These are phyloP conservation scores for Noccaea caerulescens DNA, from an alignment of 345 rosid genomes.

Conservation along the genomic window DNA sequence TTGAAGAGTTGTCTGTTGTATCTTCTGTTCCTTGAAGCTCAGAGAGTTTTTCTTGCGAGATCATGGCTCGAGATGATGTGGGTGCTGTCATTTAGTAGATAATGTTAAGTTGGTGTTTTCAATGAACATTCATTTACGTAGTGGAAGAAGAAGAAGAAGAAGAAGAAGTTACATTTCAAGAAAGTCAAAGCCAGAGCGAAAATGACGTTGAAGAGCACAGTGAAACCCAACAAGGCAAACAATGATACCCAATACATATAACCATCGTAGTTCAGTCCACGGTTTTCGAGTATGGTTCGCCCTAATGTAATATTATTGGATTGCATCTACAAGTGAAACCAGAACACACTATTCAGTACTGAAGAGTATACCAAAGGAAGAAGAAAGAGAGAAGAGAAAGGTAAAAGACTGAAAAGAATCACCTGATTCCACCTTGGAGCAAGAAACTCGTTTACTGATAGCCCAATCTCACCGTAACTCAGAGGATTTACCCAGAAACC, in stretches of 20 bases:
- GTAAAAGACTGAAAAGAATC: not conserved
- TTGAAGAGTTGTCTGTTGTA: constrained; percentile 24
- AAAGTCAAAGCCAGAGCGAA: constrained; percentile 57
- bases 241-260: constrained; percentile 82
- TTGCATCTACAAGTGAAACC: constrained; percentile 31
- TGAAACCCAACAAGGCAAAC: constrained; percentile 57
- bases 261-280: constrained; percentile 51
- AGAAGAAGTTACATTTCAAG: constrained; percentile 53
- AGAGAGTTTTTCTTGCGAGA: constrained; percentile 62
- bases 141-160: constrained; percentile 21
- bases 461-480: constrained; percentile 79
- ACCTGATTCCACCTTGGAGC: constrained; percentile 68
- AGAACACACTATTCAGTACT: constrained; percentile 10
- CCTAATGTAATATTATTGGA: constrained; percentile 47
- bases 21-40: constrained; percentile 52
- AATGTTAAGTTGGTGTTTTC: not conserved
- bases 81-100: constrained; percentile 59
- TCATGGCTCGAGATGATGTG: constrained; percentile 65
- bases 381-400: constrained; percentile 19
- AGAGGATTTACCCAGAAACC: constrained; percentile 83
- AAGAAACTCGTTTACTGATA: constrained; percentile 69
- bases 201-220: constrained; percentile 53
- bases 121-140: not conserved
- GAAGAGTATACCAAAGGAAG: constrained; percentile 11
- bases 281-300: constrained; percentile 48